Evolutionary conservation across 306 rosid species (phyloP).

Genomic region (Quillaja saponaria): DNA sequence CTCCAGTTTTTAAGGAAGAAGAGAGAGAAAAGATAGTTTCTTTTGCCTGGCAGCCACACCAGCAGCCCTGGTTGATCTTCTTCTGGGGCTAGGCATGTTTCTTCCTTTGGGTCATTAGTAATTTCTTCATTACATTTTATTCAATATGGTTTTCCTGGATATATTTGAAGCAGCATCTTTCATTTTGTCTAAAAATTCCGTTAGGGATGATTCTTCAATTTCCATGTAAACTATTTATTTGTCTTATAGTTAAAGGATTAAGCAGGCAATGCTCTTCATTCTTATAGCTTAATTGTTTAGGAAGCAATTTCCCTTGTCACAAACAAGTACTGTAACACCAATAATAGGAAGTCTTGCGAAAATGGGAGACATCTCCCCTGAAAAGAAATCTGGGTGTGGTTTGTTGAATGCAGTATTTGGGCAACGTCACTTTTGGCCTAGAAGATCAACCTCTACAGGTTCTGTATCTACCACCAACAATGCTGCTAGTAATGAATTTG

Average conservation of each 20-base stretch:
- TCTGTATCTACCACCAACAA: slow-evolving; percentile 24
- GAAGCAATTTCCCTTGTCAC: neutral
- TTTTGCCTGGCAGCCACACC: slow-evolving; percentile 32
- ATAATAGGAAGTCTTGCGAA: neutral
- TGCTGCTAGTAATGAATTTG: slow-evolving; percentile 12
- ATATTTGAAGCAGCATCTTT: neutral
- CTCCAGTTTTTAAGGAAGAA: slow-evolving; percentile 10
- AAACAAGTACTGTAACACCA: neutral
- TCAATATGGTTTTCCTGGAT: neutral
- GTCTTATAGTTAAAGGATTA: neutral
- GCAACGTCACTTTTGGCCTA: slow-evolving; percentile 36
- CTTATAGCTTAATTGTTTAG: neutral
- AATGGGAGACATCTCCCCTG: slow-evolving; percentile 68
- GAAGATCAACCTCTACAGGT: slow-evolving; percentile 35
- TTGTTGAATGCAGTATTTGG: slow-evolving; percentile 68
- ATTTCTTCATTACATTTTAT: neutral
- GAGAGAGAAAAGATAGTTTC: slow-evolving; percentile 9
- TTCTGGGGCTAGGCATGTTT: slow-evolving; percentile 36
- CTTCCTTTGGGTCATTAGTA: neutral
- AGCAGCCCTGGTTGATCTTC: slow-evolving; percentile 41
- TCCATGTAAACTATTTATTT: too few relatives aligned
- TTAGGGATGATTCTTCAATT: neutral
- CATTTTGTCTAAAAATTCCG: neutral
- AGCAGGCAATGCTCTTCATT: neutral
- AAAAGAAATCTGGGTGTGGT: slow-evolving; percentile 67